phyloP scores from a whole-genome alignment of 345 rosid genomes.

The Linum tenue region DNA sequence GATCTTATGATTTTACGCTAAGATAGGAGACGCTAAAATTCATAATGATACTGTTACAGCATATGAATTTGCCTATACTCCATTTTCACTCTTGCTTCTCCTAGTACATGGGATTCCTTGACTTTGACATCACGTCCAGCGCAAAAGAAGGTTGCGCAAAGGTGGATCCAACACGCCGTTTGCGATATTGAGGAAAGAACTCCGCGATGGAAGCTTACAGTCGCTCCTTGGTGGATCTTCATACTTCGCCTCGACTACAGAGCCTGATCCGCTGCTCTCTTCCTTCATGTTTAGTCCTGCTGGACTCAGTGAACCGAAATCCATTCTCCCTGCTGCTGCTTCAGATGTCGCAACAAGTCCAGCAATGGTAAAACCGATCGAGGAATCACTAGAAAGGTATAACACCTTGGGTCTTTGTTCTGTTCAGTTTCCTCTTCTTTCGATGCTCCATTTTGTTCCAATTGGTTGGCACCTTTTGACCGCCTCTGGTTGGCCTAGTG shows the following conservation, averaged over 20 bases:
- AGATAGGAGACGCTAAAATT: too few species aligned
- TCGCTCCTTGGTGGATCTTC: constrained; percentile 62
- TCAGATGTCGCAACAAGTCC: constrained; percentile 18
- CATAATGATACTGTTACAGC: too few species aligned
- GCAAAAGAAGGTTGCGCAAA: constrained; percentile 54
- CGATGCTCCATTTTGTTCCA: too few species aligned
- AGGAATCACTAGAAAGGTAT: constrained; percentile 37
- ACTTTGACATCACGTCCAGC: constrained; percentile 50
- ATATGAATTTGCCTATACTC: not conserved
- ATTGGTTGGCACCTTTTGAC: too few species aligned
- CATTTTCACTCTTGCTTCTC: not conserved
- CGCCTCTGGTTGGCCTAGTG: too few species aligned
- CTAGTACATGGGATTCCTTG: constrained; percentile 37
- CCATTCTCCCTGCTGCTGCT: constrained; percentile 20
- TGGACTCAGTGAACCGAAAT: constrained; percentile 22
- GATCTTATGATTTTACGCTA: too few species aligned
- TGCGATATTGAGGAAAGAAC: constrained; percentile 55
- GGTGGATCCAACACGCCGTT: constrained; percentile 48
- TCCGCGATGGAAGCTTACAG: constrained; percentile 58
- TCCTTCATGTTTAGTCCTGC: constrained; percentile 50
- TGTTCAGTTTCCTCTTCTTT: not conserved
- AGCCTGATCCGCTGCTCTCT: constrained; percentile 61
- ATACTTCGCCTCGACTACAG: constrained; percentile 35
- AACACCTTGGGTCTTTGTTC: not conserved
- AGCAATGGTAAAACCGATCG: constrained; percentile 23